These are phyloP conservation scores for Zopfochytrium polystomum DNA, from an alignment of 371 early-diverging fungal species.

Conservation along the genomic window DNA sequence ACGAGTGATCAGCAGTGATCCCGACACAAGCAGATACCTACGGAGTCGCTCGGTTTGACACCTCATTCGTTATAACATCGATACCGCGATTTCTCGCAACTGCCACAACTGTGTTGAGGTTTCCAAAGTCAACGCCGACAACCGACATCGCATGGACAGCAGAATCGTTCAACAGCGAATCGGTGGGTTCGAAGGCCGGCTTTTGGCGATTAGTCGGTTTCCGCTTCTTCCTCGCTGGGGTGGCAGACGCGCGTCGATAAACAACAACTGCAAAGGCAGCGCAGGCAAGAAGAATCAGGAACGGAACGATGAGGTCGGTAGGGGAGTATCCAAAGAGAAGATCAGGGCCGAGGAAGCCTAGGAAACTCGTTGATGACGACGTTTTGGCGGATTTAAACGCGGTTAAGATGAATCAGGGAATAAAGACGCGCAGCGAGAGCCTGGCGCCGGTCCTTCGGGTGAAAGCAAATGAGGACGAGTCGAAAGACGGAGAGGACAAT, in stretches of 20 bases:
- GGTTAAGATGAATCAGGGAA: too few relatives aligned
- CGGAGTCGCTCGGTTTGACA: conserved; percentile 95
- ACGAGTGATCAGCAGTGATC: neutral
- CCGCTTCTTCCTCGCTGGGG: neutral
- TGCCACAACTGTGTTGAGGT: conserved; percentile 90
- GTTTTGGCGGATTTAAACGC: too few relatives aligned
- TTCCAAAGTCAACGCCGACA: conserved; percentile 95
- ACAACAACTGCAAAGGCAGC: conserved; percentile 21
- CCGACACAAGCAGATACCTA: conserved; percentile 48
- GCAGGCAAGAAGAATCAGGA: conserved; percentile 19
- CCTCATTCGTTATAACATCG: conserved; percentile 95
- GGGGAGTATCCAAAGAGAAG: conserved; percentile 15
- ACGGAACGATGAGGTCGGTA: conserved; percentile 18
- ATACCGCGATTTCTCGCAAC: conserved; percentile 97
- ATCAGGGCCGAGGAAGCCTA: too few relatives aligned
- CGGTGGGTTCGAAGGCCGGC: neutral
- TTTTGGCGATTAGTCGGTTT: neutral
- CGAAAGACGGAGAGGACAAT: too few relatives aligned
- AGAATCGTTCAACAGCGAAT: conserved; percentile 16
- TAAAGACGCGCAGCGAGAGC: too few relatives aligned
- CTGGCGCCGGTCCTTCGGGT: too few relatives aligned
- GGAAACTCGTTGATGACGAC: too few relatives aligned
- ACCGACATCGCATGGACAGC: conserved; percentile 42
- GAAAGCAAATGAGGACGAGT: too few relatives aligned
- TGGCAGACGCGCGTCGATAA: conserved; percentile 6